Evolutionary conservation across 2,329 filamentous ascomycete species (phyloP).

Genomic region (Fusarium sp.): DNA sequence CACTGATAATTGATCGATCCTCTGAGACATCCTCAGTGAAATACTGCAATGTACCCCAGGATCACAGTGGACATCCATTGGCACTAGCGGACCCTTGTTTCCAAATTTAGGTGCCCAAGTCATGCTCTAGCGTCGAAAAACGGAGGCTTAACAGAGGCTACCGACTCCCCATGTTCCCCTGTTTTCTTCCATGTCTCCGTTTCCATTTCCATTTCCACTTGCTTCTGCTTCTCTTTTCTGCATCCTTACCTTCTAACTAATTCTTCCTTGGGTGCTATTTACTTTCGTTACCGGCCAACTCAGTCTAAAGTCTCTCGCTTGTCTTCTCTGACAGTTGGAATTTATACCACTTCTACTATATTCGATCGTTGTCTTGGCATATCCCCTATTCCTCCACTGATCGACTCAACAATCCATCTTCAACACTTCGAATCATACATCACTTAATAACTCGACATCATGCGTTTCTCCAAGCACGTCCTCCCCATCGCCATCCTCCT

Average conservation of each 20-base stretch:
- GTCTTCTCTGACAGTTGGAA: slow-evolving; percentile 4
- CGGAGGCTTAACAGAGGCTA: slow-evolving; percentile 11
- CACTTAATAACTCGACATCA: slow-evolving; percentile 18
- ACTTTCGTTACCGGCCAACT: slow-evolving; percentile 27
- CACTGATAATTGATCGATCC: background rate
- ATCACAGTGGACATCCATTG: slow-evolving; percentile 3
- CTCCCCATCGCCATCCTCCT: slow-evolving; percentile 40
- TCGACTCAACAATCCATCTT: slow-evolving; percentile 6
- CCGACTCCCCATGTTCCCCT: slow-evolving; percentile 17
- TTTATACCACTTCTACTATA: background rate
- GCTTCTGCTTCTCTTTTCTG: background rate
- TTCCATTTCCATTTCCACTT: background rate
- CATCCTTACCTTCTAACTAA: slow-evolving; percentile 12
- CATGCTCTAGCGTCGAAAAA: slow-evolving; percentile 16
- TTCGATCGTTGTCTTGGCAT: slow-evolving; percentile 3
- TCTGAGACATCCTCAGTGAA: background rate
- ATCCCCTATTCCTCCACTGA: slow-evolving; percentile 13
- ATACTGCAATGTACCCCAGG: slow-evolving; percentile 2
- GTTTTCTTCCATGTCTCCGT: slow-evolving; percentile 15
- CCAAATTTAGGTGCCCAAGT: slow-evolving; percentile 23
- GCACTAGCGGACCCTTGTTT: slow-evolving; percentile 17
- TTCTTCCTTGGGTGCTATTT: slow-evolving; percentile 2
- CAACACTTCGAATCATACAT: background rate
- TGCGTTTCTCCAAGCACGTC: slow-evolving; percentile 42
- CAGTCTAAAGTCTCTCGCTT: slow-evolving; percentile 25